Percentiles rank a stretch among this genome's conserved stretches.
phyloP scores from a whole-genome alignment of 306 rosid species.

The Medicago ruthenica region DNA sequence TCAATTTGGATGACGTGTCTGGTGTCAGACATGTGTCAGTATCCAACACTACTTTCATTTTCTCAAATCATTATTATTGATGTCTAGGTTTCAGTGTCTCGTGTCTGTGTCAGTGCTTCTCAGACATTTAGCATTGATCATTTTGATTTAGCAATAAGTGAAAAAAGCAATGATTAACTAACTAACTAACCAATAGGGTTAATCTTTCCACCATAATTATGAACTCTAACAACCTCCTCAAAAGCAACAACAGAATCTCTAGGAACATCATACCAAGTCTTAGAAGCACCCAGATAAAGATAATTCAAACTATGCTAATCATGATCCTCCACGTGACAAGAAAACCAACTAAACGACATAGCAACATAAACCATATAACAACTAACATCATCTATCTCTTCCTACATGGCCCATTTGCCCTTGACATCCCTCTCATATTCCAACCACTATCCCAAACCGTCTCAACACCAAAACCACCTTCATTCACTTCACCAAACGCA shows the following conservation, averaged over 20 bases:
- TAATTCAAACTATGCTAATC: slow-evolving; percentile 96
- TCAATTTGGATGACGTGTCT: background rate
- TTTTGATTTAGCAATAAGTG: background rate
- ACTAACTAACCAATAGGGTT: slow-evolving; percentile 99
- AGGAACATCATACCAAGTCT: slow-evolving; percentile 98
- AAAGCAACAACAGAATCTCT: slow-evolving; percentile 92
- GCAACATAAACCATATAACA: slow-evolving; percentile 96
- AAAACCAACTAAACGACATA: slow-evolving; percentile 98
- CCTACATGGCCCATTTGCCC: slow-evolving; percentile 96
- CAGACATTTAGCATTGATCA: background rate
- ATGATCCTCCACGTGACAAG: slow-evolving; percentile 99
- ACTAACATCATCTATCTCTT: slow-evolving; percentile 97
- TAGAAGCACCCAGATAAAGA: slow-evolving; percentile 88
- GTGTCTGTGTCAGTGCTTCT: background rate
- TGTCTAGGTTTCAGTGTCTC: background rate
- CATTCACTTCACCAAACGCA: slow-evolving; percentile 62
- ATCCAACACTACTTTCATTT: no score
- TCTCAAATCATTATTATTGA: no score
- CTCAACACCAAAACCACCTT: slow-evolving; percentile 44
- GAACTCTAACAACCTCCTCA: slow-evolving; percentile 95
- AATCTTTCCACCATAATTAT: slow-evolving; percentile 91
- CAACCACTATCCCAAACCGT: slow-evolving; percentile 68
- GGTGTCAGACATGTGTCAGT: no score
- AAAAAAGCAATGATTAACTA: background rate
- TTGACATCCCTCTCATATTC: slow-evolving; percentile 90